phyloP scores from a whole-genome alignment of 2,329 filamentous ascomycete genomes.

The Fusarium ambrosium region DNA sequence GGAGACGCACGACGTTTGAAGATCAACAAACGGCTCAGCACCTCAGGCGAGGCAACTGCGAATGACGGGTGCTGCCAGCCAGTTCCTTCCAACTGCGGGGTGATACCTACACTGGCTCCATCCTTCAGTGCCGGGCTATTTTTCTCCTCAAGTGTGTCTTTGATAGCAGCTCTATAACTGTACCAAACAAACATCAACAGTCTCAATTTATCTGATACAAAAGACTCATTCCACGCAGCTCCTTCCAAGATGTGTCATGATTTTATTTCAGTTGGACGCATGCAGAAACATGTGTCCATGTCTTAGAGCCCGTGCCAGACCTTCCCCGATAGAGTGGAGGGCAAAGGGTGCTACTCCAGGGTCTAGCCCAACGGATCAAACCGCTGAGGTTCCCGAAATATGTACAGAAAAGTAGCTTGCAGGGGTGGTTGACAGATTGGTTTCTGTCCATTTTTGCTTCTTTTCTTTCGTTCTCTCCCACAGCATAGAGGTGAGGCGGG shows the following conservation, averaged over 20 bases:
- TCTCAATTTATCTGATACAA: background rate
- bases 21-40: constrained; percentile 24
- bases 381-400: constrained; percentile 23
- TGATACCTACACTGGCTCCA: constrained; percentile 4
- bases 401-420: constrained; percentile 23
- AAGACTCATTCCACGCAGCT: background rate
- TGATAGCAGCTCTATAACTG: background rate
- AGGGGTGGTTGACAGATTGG: constrained; percentile 8
- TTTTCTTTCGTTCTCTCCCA: background rate
- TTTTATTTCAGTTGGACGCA: background rate
- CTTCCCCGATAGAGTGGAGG: constrained; percentile 24
- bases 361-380: constrained; percentile 33
- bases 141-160: background rate
- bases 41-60: constrained; percentile 23
- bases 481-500: background rate
- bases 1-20: constrained; percentile 15
- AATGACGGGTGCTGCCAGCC: constrained; percentile 12
- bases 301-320: constrained; percentile 8
- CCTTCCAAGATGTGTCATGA: background rate
- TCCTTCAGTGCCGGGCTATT: background rate
- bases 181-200: background rate
- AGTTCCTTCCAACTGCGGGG: constrained; percentile 27
- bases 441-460: constrained; percentile 18
- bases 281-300: background rate
- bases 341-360: constrained; percentile 18